phyloP scores from a whole-genome alignment of 176 grass and related monocot genomes.

The Carex scoparia region DNA sequence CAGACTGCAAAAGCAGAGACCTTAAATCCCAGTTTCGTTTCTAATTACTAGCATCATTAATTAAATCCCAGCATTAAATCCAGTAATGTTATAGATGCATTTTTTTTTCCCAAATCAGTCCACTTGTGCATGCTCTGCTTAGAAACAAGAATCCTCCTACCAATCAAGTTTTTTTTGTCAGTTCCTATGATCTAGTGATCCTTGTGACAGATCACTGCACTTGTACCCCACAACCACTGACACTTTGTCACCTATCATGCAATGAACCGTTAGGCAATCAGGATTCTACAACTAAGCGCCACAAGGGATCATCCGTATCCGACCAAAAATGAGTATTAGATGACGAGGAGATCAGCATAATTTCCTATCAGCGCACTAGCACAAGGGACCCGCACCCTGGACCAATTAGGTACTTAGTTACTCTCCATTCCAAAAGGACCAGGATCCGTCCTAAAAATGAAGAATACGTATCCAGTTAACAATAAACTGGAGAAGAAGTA shows the following conservation, averaged over 20 bases:
- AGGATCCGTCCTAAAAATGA: neutral
- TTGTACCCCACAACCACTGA: neutral
- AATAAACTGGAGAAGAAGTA: neutral
- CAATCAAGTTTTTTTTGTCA: neutral
- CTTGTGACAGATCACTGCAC: neutral
- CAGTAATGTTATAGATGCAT: neutral
- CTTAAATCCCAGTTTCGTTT: neutral
- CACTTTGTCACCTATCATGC: neutral
- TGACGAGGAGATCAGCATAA: neutral
- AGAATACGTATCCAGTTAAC: neutral
- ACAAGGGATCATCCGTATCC: neutral
- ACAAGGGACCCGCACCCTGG: neutral
- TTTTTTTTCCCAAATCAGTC: neutral
- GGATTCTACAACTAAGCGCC: neutral
- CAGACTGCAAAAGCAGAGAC: constrained; percentile 1
- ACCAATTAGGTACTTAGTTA: neutral
- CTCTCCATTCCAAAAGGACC: neutral
- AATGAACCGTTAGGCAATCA: neutral
- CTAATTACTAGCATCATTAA: neutral
- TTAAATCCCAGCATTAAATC: neutral
- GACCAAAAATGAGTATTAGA: neutral
- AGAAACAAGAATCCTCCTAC: neutral
- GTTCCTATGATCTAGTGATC: neutral
- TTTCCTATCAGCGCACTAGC: neutral
- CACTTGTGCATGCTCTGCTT: neutral